Evolutionary conservation across 345 rosid genomes (phyloP).

Genomic region (Pelargonium nanum): DNA sequence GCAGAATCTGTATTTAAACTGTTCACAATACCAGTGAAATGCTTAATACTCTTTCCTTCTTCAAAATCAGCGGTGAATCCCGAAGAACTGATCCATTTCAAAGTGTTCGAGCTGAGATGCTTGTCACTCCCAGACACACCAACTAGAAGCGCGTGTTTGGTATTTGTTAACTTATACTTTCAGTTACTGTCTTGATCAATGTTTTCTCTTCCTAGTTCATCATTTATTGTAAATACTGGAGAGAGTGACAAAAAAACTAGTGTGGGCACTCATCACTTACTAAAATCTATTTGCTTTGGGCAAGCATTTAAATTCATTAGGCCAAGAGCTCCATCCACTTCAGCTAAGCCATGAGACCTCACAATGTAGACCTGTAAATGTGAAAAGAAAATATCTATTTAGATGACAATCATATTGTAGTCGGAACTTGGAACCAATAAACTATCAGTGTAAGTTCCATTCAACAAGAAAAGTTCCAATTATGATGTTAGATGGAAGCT

Average conservation of each 20-base stretch:
- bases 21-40: no score
- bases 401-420: not conserved
- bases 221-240: not conserved
- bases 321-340: constrained; percentile 3
- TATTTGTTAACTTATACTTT: not conserved
- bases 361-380: constrained; percentile 11
- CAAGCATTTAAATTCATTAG: constrained; percentile 5
- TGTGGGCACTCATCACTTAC: constrained; percentile 4
- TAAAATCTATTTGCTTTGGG: constrained; percentile 4
- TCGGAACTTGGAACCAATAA: not conserved
- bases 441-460: not conserved
- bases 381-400: not conserved
- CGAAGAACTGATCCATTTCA: no score
- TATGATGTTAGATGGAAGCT: no score
- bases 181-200: not conserved
- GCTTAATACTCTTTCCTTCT: no score
- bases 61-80: no score
- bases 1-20: no score
- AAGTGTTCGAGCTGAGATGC: no score
- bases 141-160: not conserved
- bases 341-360: constrained; percentile 1
- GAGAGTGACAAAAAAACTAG: not conserved
- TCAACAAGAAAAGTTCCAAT: no score
- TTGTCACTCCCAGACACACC: no score
- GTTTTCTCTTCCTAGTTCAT: not conserved